Evolutionary conservation across 306 rosid genomes (phyloP), one percentile per base, ranked within the genome.

Genomic region (Gynostemma pentaphyllum): DNA sequence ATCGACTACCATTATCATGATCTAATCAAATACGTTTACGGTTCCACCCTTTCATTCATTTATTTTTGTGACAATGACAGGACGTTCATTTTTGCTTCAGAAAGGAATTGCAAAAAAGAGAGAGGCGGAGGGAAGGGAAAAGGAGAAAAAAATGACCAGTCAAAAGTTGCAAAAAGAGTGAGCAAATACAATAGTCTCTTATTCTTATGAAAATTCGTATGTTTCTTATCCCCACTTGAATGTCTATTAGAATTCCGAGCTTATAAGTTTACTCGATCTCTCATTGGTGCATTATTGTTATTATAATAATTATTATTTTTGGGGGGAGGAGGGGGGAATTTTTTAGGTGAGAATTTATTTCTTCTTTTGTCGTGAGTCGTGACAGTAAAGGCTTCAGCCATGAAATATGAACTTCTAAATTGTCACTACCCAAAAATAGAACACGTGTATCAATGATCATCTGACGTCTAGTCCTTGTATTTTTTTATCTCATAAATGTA

Each of bases 101-200:
- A 40, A 61, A 61, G 66, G 66, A 36, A 36, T 61, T 61, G 66
- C 66, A 61, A 24, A 61, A 23, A 61, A 41, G 66, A 29, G 23
- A 3, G 37, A 1, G 11, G n/a, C n/a, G 46, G 44, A 7, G 18
- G 32, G 14, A 15, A 16, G 49, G 36, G 34, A 2, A 61, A 61
- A 61, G 24, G 66, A 23, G 66, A 34, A 24, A 21, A 40, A 61
- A 61, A 61, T 48, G 10, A 39, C 49, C 8, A 46, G 66, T 61
- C 66, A 61, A 61, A 61, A 61, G 66, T 61, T 61, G 66, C 50
- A 40, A 40, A 40, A 22, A 26, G 37, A 2, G 7, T 41, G 49
- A 61, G 50, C 66, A 61, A 40, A 61, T 50, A 23, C 66, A 40
- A 3, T 15, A n/a, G n/a, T n/a, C n/a, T n/a, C n/a, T n/a, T n/a